A percentile compares a stretch with the other conserved stretches of the same genome.
phyloP scores from a whole-genome alignment of 495 filamentous ascomycete species.

The Penicillium bovifimosum region DNA sequence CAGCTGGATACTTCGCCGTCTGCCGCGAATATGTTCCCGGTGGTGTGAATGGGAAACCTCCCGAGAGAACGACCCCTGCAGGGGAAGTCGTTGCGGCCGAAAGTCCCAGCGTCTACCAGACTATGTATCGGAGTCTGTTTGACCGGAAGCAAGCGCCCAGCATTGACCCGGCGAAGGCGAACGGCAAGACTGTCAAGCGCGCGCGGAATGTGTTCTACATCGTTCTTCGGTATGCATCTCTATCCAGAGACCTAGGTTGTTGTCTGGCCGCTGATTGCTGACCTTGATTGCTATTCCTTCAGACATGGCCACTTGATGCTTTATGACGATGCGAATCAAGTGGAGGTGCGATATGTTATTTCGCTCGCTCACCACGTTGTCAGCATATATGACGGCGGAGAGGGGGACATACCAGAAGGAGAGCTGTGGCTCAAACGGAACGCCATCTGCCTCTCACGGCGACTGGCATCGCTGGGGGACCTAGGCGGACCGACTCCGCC shows the following conservation, averaged over 20 bases:
- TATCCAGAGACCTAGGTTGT: not conserved
- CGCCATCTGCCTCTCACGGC: constrained; percentile 77
- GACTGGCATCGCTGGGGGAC: constrained; percentile 55
- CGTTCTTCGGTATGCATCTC: constrained; percentile 63
- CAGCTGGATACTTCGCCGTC: constrained; percentile 90
- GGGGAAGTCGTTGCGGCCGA: constrained; percentile 64
- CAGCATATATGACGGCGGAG: constrained; percentile 72
- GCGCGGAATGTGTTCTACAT: constrained; percentile 92
- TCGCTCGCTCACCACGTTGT: constrained; percentile 84
- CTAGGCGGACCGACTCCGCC: constrained; percentile 60
- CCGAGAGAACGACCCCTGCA: constrained; percentile 77
- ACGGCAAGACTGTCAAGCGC: constrained; percentile 60
- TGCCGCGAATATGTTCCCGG: constrained; percentile 88
- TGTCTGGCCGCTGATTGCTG: constrained; percentile 8
- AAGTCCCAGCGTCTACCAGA: constrained; percentile 91
- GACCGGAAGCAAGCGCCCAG: constrained; percentile 66
- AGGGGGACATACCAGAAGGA: constrained; percentile 75
- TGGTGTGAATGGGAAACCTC: constrained; percentile 84
- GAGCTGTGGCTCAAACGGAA: constrained; percentile 95
- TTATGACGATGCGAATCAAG: constrained; percentile 82
- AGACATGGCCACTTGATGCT: constrained; percentile 97
- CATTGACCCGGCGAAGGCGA: constrained; percentile 42
- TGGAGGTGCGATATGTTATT: constrained; percentile 93
- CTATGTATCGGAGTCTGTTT: constrained; percentile 95
- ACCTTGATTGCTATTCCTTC: constrained; percentile 7